Evolutionary conservation across 2,329 filamentous ascomycete species (phyloP).

Genomic region (Pyrenochaeta sp.): DNA sequence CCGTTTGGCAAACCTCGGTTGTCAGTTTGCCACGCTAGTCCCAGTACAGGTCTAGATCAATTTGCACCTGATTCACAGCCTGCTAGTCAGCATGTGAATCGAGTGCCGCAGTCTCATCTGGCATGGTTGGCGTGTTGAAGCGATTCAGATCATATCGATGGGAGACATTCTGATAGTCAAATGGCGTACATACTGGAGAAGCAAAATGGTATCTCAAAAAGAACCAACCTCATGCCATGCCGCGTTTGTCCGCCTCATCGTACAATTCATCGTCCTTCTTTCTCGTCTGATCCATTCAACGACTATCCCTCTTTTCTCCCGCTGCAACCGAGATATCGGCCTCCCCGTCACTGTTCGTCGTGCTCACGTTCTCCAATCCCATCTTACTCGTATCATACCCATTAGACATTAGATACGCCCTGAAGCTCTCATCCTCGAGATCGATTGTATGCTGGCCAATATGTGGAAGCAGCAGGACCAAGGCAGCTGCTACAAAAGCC

Average conservation of each 20-base stretch:
- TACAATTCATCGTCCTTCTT: neutral
- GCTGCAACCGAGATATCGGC: conserved; percentile 13
- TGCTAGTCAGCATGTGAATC: neutral
- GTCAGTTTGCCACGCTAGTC: neutral
- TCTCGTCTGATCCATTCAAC: neutral
- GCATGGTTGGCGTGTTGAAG: too few species aligned
- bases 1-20: conserved; percentile 11
- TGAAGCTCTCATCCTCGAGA: conserved; percentile 78
- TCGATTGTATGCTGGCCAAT: conserved; percentile 87
- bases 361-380: conserved; percentile 47
- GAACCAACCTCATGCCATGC: too few species aligned
- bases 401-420: conserved; percentile 73
- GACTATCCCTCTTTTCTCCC: conserved; percentile 9
- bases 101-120: too few species aligned
- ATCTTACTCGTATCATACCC: conserved; percentile 77
- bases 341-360: conserved; percentile 21
- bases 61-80: neutral
- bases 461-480: conserved; percentile 74
- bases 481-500: conserved; percentile 75
- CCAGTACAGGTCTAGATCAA: neutral
- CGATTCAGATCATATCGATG: too few species aligned
- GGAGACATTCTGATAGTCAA: too few species aligned
- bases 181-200: too few species aligned
- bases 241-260: neutral
- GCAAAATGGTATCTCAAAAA: too few species aligned